Base-by-base conservation (phyloP, 2,329 filamentous ascomycete species). In the Juglanconis oblonga region DNA sequence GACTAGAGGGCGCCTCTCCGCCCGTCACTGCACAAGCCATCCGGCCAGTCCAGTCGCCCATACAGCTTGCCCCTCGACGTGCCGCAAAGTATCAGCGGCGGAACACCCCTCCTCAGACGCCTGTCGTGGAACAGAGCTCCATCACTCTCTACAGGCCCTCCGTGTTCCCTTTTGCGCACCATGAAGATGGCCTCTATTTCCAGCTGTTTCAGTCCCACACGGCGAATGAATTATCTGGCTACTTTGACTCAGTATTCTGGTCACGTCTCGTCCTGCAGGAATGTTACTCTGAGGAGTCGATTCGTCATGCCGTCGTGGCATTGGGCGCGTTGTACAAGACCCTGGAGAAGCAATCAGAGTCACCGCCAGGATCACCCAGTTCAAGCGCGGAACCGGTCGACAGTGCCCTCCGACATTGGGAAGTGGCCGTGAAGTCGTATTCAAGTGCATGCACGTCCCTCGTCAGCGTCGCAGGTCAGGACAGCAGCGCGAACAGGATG, bases 171-270 rank as follows among this genome's bases (percentile, higher is more conserved):
- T 78, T 87, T 35, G 73, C 76, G 56, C 72, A 77, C 5, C 52
- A 51, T 29, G 74, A 77, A 52, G 85, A 89, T 62, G 78, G 76
- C 17, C 78, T 81, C 52, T 88, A 88, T 66, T 88, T 88, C 67
- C 79, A 85, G 59, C 73, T 87, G 11, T 88, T 89, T 66, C 80
- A 81, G 47, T 76, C 80, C 32, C 83, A 84, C 48, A 88, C 87
- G 0, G 83, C 86, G 1, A 81, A 74, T 51, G 85, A 87, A 66
- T 74, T 89, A 6, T 87, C 86, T 0, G 86, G 87, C 11, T 89
- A 86, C 68, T 89, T 89, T 62, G 84, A 88, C 67, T 83, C 81
- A 24, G 77, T 80, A 1, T 89, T 89, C 67, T 90, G 87, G 87
- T 85, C 80, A 1, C 77, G 80, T 48, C 80, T 81, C 38, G 85